Base-by-base conservation (phyloP, 257 asterid genomes). In the Paulownia fortunei region DNA sequence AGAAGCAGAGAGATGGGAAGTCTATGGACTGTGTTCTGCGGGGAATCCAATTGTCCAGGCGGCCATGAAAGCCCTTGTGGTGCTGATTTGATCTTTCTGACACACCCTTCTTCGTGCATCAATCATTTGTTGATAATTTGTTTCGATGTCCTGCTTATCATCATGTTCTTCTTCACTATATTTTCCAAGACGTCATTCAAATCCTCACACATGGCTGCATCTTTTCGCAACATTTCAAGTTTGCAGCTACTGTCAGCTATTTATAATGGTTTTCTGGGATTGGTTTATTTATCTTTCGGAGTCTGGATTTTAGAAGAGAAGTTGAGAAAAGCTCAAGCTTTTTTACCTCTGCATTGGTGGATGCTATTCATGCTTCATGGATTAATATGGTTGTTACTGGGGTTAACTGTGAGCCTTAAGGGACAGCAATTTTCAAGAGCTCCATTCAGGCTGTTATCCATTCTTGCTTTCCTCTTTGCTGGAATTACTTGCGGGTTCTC, bases 301-400 rank as follows among this genome's bases (percentile, higher is more conserved):
- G 80, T 83, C 67, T 95, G 94, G 96, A 77, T 79, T 76, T 76
- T 93, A n/a, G 91, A 83, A 63, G 90, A 86, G 75, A 87, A 82
- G n/a, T 19, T 79, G 79, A 81, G 81, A 72, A 87, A 67, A 65
- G 9, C 77, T 46, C 82, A 54, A 19, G 59, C 80, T 23, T 0
- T 76, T 41, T 23, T 79, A 32, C 97, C 99, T 56, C 81, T 90
- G n/a, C 89, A 90, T 79, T 76, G 87, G 92, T 95, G 99, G 98
- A 51, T 76, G 54, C 64, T 79, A 8, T 76, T 80, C 68, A 39
- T 88, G 24, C 52, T 91, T 76, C 98, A 95, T 78, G 98, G 98
- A 47, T 49, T 85, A n/a, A 62, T 83, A 21, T 91, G 98, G 97
- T 62, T 88, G 81, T 44, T 88, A 26, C 59, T 90, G 36, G 86